Percentiles rank a stretch among this genome's conserved stretches.
Evolutionary conservation across 2,329 filamentous ascomycete species (phyloP).

Genomic region (Allantophomopsis cytisporea): DNA sequence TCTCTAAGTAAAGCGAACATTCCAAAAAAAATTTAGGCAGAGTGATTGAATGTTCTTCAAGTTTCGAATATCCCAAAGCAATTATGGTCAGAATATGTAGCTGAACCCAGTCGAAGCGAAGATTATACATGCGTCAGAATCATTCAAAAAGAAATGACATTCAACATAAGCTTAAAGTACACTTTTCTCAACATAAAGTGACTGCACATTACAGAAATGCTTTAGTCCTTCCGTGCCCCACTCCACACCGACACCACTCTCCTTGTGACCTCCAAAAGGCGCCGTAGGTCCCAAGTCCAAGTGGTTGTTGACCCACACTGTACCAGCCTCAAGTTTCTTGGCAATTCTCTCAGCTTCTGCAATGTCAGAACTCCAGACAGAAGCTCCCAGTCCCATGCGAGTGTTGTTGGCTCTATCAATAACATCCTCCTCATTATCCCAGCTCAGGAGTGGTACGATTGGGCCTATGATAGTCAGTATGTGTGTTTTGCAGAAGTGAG

Average conservation of each 20-base stretch:
- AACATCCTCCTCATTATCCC: conserved; percentile 46
- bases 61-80: too few species aligned
- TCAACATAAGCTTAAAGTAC: background rate
- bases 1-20: too few species aligned
- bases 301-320: conserved; percentile 46
- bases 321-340: conserved; percentile 38
- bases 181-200: conserved; percentile 7
- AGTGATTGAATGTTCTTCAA: too few species aligned
- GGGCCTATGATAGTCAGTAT: conserved; percentile 28
- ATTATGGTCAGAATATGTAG: too few species aligned
- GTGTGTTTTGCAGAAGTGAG: background rate
- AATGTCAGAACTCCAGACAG: conserved; percentile 41
- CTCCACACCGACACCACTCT: conserved; percentile 17
- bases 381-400: conserved; percentile 39
- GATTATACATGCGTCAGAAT: too few species aligned
- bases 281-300: conserved; percentile 30
- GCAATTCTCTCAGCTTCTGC: conserved; percentile 36
- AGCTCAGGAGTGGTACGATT: conserved; percentile 47
- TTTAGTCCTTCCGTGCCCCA: conserved; percentile 7
- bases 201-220: conserved; percentile 8
- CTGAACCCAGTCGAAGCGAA: too few species aligned
- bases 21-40: too few species aligned
- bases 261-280: conserved; percentile 18
- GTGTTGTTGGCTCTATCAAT: conserved; percentile 39
- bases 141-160: too few species aligned